Percentiles rank a stretch among this genome's conserved stretches.
phyloP scores from a whole-genome alignment of 1,284 basidiomycete genomes.

The Leccinum fallax region DNA sequence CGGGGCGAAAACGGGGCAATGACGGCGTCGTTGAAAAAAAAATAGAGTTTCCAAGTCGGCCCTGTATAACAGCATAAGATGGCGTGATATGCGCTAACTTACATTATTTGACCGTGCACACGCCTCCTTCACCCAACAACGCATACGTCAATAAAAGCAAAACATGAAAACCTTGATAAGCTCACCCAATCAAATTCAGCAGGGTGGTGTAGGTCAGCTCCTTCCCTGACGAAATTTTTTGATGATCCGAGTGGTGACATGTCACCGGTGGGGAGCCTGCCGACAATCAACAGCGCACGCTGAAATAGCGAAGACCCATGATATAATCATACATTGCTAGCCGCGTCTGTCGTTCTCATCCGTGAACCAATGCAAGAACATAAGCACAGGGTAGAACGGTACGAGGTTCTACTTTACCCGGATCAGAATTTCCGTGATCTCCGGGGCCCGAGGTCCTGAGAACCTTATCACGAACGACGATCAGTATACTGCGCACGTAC shows the following conservation, averaged over 20 bases:
- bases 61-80: background rate
- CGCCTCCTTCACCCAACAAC: conserved; percentile 6
- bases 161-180: background rate
- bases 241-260: background rate
- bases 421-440: background rate
- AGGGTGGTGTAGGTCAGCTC: background rate
- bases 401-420: background rate
- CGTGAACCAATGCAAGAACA: background rate
- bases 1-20: background rate
- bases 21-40: background rate
- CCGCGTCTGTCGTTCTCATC: background rate
- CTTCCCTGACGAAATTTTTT: background rate
- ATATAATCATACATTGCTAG: background rate
- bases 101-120: conserved; percentile 7
- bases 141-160: background rate
- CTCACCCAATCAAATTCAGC: background rate
- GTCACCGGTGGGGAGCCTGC: background rate
- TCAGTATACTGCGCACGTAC: background rate
- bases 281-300: background rate
- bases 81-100: conserved; percentile 2
- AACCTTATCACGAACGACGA: background rate
- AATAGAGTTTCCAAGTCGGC: background rate
- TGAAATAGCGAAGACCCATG: background rate
- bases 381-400: background rate
- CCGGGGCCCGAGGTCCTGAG: background rate